Evolutionary conservation across 208 protist species (phyloP), one percentile per base, ranked within the genome.

Genomic region (Leishmania lainsoni): DNA sequence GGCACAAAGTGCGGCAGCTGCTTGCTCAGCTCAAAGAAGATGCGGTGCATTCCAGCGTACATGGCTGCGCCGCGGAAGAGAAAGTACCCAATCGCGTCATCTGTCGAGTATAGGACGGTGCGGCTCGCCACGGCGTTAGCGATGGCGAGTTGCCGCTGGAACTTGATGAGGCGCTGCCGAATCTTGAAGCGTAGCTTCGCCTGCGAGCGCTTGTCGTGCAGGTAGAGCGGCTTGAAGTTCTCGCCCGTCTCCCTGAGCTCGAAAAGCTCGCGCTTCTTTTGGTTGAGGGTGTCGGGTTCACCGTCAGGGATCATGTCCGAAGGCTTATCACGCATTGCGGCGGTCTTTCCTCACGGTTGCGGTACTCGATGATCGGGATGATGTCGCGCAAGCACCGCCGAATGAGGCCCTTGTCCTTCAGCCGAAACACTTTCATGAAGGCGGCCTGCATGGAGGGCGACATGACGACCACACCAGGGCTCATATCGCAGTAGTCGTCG

Each of bases 371-470:
- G 75, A 97, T 88, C 17, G 94, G 94, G 66, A 97, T 92, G 65
- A 97, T 96, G 63, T 97, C 94, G 61, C 92, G 92, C 66, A 97
- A 84, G 61, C 92, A 95, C 69, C 87, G 87, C 14, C 94, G 91
- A 69, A 97, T 97, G 26, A 91, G 84, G 9, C 92, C 92, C 83
- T 97, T 97, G 75, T 95, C 91, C 80, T 96, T 96, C 48, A 96
- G 65, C 20, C 92, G 90, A 71, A 96, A 97, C 35, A 97, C 92
- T 75, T 95, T 95, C 91, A 97, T 97, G 82, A 92, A 97, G 54
- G 94, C 92, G 9, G 94, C 94, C 86, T 97, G 92, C 94, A 97
- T 97, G 20, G 94, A 95, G 29, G 92, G 92, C 6, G 94, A 97
- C 92, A 97, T 96, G 26, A 94, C 90, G 22, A 97, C 94, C 42